Percentiles rank a stretch among this genome's conserved stretches.
Conservation (phyloP, 2,329 filamentous ascomycete genomes). For the Paracamarosporium sp. region DNA sequence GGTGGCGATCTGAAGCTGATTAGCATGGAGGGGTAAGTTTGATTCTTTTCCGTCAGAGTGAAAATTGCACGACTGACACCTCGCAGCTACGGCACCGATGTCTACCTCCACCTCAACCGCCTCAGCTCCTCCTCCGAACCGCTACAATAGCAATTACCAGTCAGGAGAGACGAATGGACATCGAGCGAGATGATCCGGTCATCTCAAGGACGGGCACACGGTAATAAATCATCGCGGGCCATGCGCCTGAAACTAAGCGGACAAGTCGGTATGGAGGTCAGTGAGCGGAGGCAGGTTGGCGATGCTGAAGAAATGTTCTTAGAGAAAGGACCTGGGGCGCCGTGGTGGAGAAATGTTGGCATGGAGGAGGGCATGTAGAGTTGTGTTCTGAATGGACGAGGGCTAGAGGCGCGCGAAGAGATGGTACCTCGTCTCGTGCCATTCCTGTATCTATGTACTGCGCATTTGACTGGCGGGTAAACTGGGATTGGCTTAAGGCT, state of each 20-base stretch:
- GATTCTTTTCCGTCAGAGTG: not conserved
- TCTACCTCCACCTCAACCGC: constrained; percentile 96
- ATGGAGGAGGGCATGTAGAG: constrained; percentile 56
- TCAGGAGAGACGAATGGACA: constrained; percentile 77
- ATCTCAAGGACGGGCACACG: constrained; percentile 68
- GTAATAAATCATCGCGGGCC: constrained; percentile 39
- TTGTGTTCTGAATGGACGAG: not conserved
- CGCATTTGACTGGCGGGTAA: not conserved
- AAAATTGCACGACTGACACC: not conserved
- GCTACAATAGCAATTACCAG: constrained; percentile 88
- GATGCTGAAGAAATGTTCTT: constrained; percentile 80
- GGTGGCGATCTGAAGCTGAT: constrained; percentile 97
- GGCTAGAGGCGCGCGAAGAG: too few relatives aligned
- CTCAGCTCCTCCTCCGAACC: constrained; percentile 95
- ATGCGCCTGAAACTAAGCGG: constrained; percentile 74
- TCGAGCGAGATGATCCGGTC: constrained; percentile 41
- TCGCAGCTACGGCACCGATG: constrained; percentile 90
- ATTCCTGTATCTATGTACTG: constrained; percentile 4
- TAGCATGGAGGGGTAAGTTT: constrained; percentile 96
- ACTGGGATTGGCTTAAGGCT: not conserved
- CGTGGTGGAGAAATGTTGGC: constrained; percentile 58
- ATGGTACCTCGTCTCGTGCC: not conserved
- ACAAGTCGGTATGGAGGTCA: constrained; percentile 66
- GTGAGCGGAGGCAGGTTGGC: constrained; percentile 87
- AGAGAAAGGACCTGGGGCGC: constrained; percentile 35